A percentile compares a stretch with the other conserved stretches of the same genome.
These are phyloP conservation scores for Lycium barbarum DNA, from an alignment of 257 asterid species.

Conservation along the genomic window DNA sequence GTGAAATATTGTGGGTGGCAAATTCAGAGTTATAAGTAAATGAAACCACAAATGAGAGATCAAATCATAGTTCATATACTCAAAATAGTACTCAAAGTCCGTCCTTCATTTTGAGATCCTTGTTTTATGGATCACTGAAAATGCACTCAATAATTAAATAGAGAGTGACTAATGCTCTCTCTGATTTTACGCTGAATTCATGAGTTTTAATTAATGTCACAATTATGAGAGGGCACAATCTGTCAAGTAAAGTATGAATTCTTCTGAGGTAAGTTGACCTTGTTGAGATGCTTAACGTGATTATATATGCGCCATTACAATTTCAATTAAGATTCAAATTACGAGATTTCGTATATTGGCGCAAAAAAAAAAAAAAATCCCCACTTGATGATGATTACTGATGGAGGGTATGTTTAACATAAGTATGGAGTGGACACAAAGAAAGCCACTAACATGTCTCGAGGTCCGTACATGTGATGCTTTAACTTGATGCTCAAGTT, in stretches of 20 bases:
- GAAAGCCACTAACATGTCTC: constrained; percentile 20
- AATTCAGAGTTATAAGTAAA: not conserved
- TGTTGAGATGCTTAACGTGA: constrained; percentile 27
- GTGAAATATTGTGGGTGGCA: constrained; percentile 6
- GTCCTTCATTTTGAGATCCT: constrained; percentile 56
- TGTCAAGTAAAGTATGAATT: constrained; percentile 52
- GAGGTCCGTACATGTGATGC: constrained; percentile 32
- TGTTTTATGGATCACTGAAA: constrained; percentile 78
- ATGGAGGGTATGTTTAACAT: not conserved
- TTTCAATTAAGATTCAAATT: constrained; percentile 9
- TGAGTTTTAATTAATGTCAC: constrained; percentile 4
- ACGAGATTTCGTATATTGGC: not conserved
- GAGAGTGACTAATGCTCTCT: constrained; percentile 31
- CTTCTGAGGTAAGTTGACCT: constrained; percentile 24
- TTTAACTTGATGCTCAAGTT: not conserved
- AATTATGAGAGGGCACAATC: constrained; percentile 9
- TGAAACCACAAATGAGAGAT: constrained; percentile 19
- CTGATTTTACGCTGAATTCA: constrained; percentile 22
- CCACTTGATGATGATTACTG: not conserved
- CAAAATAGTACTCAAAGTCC: constrained; percentile 25
- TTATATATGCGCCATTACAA: not conserved
- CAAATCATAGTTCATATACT: constrained; percentile 30
- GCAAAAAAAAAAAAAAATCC: not conserved
- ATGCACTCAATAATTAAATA: constrained; percentile 54
- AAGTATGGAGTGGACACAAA: not conserved